phyloP scores from a whole-genome alignment of 1,284 basidiomycete species.

The Termitomyces sp. region DNA sequence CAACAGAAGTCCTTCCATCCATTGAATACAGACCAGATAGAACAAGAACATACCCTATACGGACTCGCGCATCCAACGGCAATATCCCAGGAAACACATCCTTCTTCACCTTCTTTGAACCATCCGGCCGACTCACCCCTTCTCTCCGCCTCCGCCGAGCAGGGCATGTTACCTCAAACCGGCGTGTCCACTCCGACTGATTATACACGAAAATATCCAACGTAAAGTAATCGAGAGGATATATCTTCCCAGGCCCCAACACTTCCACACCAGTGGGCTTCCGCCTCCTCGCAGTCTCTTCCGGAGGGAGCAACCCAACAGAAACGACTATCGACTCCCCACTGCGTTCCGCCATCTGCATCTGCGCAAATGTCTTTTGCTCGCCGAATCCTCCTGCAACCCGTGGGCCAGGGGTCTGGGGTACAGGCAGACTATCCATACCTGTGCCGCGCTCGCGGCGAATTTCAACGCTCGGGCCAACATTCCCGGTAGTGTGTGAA shows the following conservation, averaged over 20 bases:
- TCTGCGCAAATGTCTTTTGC: conserved; percentile 27
- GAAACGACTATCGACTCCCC: conserved; percentile 68
- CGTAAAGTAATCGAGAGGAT: conserved; percentile 71
- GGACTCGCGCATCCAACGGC: conserved; percentile 75
- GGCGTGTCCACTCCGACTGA: conserved; percentile 68
- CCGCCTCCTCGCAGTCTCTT: conserved; percentile 17
- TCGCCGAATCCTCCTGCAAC: conserved; percentile 37
- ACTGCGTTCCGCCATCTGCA: conserved; percentile 27
- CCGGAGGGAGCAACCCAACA: conserved; percentile 47
- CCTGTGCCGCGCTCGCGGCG: conserved; percentile 46
- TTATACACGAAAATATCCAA: conserved; percentile 89
- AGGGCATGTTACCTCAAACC: conserved; percentile 75
- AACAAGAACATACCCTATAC: conserved; percentile 61
- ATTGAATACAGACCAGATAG: not conserved
- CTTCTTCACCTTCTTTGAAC: conserved; percentile 20
- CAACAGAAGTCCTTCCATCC: not conserved
- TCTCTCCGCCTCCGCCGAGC: conserved; percentile 44
- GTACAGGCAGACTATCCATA: conserved; percentile 27
- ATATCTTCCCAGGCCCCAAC: conserved; percentile 47
- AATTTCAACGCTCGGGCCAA: conserved; percentile 61
- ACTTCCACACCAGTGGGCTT: conserved; percentile 15
- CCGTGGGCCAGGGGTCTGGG: conserved; percentile 54
- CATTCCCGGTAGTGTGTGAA: conserved; percentile 37
- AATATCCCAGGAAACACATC: conserved; percentile 57
- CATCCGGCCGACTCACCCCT: conserved; percentile 29